Conservation (phyloP, 805 yeast species). For the Yarrowia bubula region DNA sequence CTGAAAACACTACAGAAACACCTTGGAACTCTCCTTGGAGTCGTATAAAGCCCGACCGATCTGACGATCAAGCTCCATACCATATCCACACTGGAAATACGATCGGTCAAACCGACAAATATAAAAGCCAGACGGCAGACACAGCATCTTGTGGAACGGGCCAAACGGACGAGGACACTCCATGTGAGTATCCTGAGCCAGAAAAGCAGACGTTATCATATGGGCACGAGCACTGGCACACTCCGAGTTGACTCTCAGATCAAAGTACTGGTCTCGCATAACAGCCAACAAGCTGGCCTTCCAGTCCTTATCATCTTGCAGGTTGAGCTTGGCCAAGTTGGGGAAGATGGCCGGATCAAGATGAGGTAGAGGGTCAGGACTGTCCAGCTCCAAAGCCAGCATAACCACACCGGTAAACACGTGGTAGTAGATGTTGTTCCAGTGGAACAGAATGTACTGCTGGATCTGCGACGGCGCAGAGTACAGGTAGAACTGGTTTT, state of each 20-base stretch:
- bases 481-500: conserved; percentile 5
- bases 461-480: background rate
- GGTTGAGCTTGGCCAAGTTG: background rate
- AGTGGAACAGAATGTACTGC: conserved; percentile 7
- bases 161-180: conserved; percentile 19
- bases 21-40: conserved; percentile 11
- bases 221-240: conserved; percentile 22
- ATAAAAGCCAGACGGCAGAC: conserved; percentile 1
- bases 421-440: conserved; percentile 24
- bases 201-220: conserved; percentile 15
- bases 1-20: background rate
- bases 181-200: conserved; percentile 6
- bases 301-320: background rate
- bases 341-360: background rate
- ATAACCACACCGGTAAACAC: background rate
- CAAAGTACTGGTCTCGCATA: conserved; percentile 9
- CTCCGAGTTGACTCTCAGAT: conserved; percentile 2
- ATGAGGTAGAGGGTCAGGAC: background rate
- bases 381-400: background rate
- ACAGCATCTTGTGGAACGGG: background rate
- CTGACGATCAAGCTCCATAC: conserved; percentile 15
- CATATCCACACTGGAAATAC: conserved; percentile 20
- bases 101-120: conserved; percentile 12
- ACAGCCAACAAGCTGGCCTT: background rate
- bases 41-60: conserved; percentile 17